A percentile compares a stretch with the other conserved stretches of the same genome.
phyloP scores from a whole-genome alignment of 1,139 yeast species.

The Suhomyces maxii region DNA sequence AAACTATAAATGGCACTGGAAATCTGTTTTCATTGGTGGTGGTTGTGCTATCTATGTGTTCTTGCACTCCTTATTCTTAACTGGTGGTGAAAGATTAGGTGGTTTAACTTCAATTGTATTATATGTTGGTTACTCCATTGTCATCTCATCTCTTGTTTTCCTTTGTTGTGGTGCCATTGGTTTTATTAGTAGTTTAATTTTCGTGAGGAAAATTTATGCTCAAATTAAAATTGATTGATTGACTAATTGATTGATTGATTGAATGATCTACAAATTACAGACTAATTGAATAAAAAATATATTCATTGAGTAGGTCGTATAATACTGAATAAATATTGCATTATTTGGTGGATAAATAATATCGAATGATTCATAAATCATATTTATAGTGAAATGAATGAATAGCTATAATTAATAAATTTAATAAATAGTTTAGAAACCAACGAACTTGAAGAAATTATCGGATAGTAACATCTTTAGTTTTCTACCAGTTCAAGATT shows the following conservation, averaged over 20 bases:
- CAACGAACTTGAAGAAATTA: background rate
- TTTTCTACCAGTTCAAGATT: too few species aligned
- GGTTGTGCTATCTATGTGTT: conserved; percentile 86
- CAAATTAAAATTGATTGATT: conserved; percentile 77
- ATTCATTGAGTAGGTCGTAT: background rate
- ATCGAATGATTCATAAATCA: background rate
- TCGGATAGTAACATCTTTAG: too few species aligned
- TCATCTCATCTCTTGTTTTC: conserved; percentile 72
- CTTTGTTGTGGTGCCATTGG: conserved; percentile 89
- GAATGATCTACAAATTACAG: too few species aligned
- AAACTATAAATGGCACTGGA: conserved; percentile 98
- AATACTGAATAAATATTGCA: background rate
- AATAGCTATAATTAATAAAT: too few species aligned
- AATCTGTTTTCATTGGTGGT: conserved; percentile 83
- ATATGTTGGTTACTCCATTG: conserved; percentile 81
- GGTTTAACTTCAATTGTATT: conserved; percentile 77
- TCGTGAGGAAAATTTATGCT: conserved; percentile 77
- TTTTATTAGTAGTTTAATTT: conserved; percentile 68
- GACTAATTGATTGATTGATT: conserved; percentile 45
- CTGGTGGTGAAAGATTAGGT: conserved; percentile 63
- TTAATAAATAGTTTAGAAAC: background rate
- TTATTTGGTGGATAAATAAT: background rate
- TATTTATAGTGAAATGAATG: background rate
- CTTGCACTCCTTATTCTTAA: conserved; percentile 74
- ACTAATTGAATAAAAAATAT: too few species aligned